These are phyloP conservation scores for Aspergillus asperescens DNA, from an alignment of 495 filamentous ascomycete species.

Conservation along the genomic window DNA sequence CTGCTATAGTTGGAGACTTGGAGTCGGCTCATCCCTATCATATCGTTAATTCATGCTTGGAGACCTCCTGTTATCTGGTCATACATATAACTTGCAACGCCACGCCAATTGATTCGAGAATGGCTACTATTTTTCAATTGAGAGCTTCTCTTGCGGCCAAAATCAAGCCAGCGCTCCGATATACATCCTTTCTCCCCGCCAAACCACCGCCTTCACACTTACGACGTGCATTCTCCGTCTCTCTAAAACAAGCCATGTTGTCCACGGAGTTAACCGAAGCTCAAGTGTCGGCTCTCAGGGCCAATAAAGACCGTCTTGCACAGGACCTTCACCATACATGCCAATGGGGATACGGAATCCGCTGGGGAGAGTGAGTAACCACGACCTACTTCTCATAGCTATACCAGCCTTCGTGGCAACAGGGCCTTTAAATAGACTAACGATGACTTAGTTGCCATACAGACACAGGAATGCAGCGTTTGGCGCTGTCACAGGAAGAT, in stretches of 20 bases:
- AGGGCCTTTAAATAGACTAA: constrained; percentile 2
- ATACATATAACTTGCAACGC: not conserved
- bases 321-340: constrained; percentile 60
- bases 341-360: constrained; percentile 59
- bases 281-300: constrained; percentile 44
- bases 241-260: constrained; percentile 30
- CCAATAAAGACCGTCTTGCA: constrained; percentile 56
- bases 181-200: not conserved
- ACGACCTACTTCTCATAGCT: no score
- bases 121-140: constrained; percentile 4
- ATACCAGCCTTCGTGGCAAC: not conserved
- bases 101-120: not conserved
- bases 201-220: constrained; percentile 3
- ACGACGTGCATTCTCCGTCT: constrained; percentile 26
- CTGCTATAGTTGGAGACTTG: not conserved
- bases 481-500: constrained; percentile 65
- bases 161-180: constrained; percentile 2
- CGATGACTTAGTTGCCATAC: constrained; percentile 40
- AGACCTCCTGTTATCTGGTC: not conserved
- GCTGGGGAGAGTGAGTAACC: constrained; percentile 61
- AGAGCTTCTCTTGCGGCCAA: not conserved
- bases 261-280: constrained; percentile 38
- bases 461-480: constrained; percentile 61
- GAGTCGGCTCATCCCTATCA: not conserved
- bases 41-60: constrained; percentile 2